These are phyloP conservation scores for Boechera stricta DNA, from an alignment of 345 rosid species.

Conservation along the genomic window DNA sequence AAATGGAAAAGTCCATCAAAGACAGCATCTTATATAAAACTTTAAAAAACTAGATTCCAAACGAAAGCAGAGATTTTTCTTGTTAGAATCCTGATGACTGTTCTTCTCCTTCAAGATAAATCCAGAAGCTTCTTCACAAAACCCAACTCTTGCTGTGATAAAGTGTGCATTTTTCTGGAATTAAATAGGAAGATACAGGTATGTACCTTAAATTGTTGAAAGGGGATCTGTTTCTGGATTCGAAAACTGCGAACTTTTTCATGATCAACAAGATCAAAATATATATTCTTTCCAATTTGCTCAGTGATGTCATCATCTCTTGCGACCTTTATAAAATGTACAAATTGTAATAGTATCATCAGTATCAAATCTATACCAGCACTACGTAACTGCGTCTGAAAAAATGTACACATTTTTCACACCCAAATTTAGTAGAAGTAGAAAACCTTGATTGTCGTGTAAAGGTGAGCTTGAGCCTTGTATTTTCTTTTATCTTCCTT, in stretches of 20 bases:
- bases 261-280: constrained; percentile 98
- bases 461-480: constrained; percentile 95
- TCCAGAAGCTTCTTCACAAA: not conserved
- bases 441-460: constrained; percentile 86
- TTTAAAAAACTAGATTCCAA: not conserved
- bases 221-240: constrained; percentile 81
- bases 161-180: not conserved
- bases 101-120: constrained; percentile 1
- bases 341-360: constrained; percentile 34
- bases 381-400: not conserved
- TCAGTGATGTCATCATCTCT: constrained; percentile 82
- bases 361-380: constrained; percentile 20
- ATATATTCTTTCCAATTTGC: constrained; percentile 92
- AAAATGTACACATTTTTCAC: constrained; percentile 7
- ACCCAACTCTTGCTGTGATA: not conserved
- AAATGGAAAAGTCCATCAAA: not conserved
- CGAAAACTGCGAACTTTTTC: constrained; percentile 94
- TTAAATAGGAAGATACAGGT: constrained; percentile 6
- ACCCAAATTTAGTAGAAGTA: constrained; percentile 21
- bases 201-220: constrained; percentile 77
- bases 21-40: not conserved
- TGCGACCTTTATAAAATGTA: constrained; percentile 54
- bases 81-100: not conserved
- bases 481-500: constrained; percentile 85
- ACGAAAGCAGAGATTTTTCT: constrained; percentile 15